A percentile compares a stretch with the other conserved stretches of the same genome.
phyloP scores from a whole-genome alignment of 306 rosid genomes.

The Cucumis hystrix region DNA sequence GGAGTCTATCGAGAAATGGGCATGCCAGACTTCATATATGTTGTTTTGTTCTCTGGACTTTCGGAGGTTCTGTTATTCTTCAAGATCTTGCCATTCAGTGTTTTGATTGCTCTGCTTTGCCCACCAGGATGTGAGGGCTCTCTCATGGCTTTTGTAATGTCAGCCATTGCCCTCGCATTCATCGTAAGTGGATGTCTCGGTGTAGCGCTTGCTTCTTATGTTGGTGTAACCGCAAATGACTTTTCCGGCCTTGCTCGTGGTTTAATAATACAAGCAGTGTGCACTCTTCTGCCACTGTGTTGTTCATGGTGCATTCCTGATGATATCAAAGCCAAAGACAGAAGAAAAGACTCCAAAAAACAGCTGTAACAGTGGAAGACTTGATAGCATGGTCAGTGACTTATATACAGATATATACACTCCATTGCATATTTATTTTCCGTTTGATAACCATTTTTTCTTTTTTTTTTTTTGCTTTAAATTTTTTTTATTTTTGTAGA shows the following conservation, averaged over 20 bases:
- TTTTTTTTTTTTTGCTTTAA: neutral
- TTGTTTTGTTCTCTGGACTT: slow-evolving; percentile 65
- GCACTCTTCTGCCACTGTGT: slow-evolving; percentile 54
- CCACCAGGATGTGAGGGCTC: slow-evolving; percentile 93
- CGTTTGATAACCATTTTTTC: neutral
- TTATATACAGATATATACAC: neutral
- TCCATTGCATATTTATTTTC: neutral
- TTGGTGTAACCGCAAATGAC: slow-evolving; percentile 47
- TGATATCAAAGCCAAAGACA: slow-evolving; percentile 20
- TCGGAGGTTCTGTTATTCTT: slow-evolving; percentile 59
- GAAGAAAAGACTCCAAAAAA: neutral
- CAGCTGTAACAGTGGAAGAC: neutral
- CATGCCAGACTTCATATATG: slow-evolving; percentile 48
- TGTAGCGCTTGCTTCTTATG: slow-evolving; percentile 54
- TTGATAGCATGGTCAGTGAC: neutral
- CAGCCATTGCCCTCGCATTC: slow-evolving; percentile 57
- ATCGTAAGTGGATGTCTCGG: slow-evolving; percentile 84
- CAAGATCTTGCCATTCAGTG: slow-evolving; percentile 74
- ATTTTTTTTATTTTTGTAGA: neutral
- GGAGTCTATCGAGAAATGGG: slow-evolving; percentile 62
- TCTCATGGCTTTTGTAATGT: slow-evolving; percentile 81
- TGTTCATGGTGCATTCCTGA: slow-evolving; percentile 77
- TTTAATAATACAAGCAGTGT: slow-evolving; percentile 50
- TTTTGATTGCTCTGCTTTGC: slow-evolving; percentile 59
- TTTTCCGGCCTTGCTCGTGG: slow-evolving; percentile 69